phyloP scores from a whole-genome alignment of 352 stramenopile genomes.

The Pythium insidiosum region DNA sequence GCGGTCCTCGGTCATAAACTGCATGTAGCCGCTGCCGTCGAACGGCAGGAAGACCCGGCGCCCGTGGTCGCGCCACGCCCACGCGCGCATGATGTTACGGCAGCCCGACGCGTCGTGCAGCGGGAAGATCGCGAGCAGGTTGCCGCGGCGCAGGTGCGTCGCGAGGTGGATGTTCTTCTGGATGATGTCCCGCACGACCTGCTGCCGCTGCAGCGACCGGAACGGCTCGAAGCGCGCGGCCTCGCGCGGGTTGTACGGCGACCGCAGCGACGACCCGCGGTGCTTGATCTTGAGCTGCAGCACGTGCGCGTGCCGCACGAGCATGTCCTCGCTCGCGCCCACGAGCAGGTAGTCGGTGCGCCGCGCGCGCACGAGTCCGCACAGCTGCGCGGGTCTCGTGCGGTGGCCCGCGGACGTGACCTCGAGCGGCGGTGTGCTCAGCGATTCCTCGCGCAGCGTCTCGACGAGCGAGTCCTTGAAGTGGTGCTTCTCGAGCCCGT shows the following conservation, averaged over 20 bases:
- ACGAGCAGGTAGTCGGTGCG: conserved; percentile 54
- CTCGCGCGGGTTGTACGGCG: conserved; percentile 35
- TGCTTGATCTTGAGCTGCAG: conserved; percentile 73
- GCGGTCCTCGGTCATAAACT: conserved; percentile 57
- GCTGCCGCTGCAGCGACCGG: conserved; percentile 62
- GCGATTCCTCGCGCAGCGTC: conserved; percentile 61
- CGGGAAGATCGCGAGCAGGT: conserved; percentile 55
- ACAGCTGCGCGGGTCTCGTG: conserved; percentile 6
- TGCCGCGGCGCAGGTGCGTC: conserved; percentile 41
- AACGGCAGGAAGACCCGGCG: conserved; percentile 51
- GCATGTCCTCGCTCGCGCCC: conserved; percentile 40
- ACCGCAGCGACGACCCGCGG: conserved; percentile 45
- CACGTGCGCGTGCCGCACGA: conserved; percentile 45
- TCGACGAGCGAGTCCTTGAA: conserved; percentile 77
- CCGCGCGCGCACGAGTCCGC: not conserved
- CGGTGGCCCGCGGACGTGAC: conserved; percentile 28
- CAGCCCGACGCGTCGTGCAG: conserved; percentile 54
- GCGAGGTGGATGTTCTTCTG: conserved; percentile 62
- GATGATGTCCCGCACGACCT: conserved; percentile 69
- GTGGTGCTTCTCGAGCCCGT: conserved; percentile 32
- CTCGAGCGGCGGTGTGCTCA: conserved; percentile 36
- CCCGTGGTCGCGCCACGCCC: conserved; percentile 29
- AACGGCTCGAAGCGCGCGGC: conserved; percentile 57
- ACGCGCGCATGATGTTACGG: conserved; percentile 55
- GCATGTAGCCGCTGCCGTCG: conserved; percentile 25